Evolutionary conservation across 2,329 filamentous ascomycete genomes (phyloP), one percentile per base, ranked within the genome.

Genomic region (Pseudocercospora cruenta): DNA sequence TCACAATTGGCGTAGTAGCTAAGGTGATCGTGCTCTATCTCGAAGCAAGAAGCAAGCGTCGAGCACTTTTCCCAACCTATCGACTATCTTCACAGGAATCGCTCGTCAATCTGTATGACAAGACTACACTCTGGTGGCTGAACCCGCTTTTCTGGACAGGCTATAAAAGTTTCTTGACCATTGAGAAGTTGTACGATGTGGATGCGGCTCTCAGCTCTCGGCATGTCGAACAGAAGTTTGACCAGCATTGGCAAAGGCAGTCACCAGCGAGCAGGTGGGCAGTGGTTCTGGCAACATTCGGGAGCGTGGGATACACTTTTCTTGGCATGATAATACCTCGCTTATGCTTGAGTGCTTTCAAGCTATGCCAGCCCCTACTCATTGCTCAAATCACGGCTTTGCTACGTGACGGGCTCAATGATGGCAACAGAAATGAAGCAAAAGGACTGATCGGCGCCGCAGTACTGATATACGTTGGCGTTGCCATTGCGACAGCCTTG

Each of bases 71-170:
- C 16, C 63, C 68, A 12, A 43, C 47, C 12, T 69, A 72, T 31
- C 62, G 64, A 31, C 8, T 66, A 0, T 67, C 64, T 12, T 64
- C 69, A n/a, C 70, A 70, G 0, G 72, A 72, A 47, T 60, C 70
- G 21, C 63, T 68, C 6, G 67, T 64, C 33, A 69, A 64, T 22
- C 58, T 72, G 19, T 70, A 77, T 53, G 76, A 73, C 60, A 73
- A 74, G 9, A 74, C 66, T 45, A 28, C 76, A 2, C 73, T 79
- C 55, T 79, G 75, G 76, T 80, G 78, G 78, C 60, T 80, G n/a
- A 79, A 79, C 65, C 67, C 61, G 7, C 58, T 78, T 4, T 70
- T 79, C 49, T 66, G 73, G 66, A 65, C 64, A 8, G 77, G 77
- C 1, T 77, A 72, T 19, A 72, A 67, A 16, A 64, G 63, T 22